Evolutionary conservation across 208 protist genomes (phyloP), one percentile per base, ranked within the genome.

Genomic region (Paratrypanosoma confusum): DNA sequence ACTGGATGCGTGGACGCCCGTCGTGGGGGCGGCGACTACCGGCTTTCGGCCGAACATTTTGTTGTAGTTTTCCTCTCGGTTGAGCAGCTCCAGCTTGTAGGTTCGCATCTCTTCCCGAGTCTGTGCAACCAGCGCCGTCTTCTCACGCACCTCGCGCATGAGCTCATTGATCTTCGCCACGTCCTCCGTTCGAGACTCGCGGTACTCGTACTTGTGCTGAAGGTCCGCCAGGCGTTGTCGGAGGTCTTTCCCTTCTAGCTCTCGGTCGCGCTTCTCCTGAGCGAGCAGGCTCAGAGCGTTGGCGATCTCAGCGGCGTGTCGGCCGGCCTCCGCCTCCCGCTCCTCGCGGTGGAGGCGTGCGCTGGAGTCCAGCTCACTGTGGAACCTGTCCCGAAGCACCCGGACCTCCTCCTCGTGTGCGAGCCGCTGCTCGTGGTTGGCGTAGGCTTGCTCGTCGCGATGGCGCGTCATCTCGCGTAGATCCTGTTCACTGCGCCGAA

Each of bases 21-120:
- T n/a, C 29, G 46, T 39, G 6, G 25, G n/a, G 8, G 43, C 22
- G 0, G 55, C 77, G 6, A 88, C 69, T 3, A 54, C 43, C 1
- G 81, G 83, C n/a, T 65, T 56, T 18, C 93, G 48, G 5, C 72
- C 63, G 60, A 97, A 97, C 2, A 91, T 56, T 34, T 95, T 94
- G 54, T 95, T 96, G 68, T 95, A 97, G 50, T 83, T 96, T 39
- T 96, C 87, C 48, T 97, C 93, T 1, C 89, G 65, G 56, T 97
- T 97, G 32, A 90, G 60, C 16, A 97, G 78, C 50, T 97, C 89
- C 28, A 97, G 50, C 60, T 95, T 95, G 71, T 94, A 96, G 32
- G 86, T 57, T 21, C 90, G 82, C 66, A 96, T 70, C 50, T 97
- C 88, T 8, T 89, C 55, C 21, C 81, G 57, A 6, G 81, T 76